Conservation (phyloP, 768 basidiomycete species). For the Hypsizygus marmoreus region DNA sequence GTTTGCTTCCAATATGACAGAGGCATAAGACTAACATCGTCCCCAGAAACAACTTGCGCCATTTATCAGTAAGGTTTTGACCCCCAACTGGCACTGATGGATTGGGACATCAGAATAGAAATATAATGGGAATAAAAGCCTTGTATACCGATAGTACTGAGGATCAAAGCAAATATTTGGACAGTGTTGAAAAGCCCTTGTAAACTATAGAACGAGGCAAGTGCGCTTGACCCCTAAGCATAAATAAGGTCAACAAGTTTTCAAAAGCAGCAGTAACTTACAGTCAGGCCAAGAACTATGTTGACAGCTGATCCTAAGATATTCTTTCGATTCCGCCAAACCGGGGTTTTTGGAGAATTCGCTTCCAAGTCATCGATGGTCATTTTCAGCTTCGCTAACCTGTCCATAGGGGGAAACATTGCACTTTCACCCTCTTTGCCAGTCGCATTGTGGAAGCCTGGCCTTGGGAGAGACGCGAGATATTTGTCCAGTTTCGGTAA, state of each 20-base stretch:
- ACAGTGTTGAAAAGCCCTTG: slow-evolving; percentile 69
- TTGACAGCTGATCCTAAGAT: slow-evolving; percentile 50
- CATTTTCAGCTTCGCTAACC: slow-evolving; percentile 45
- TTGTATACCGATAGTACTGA: slow-evolving; percentile 62
- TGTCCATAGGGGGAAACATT: slow-evolving; percentile 69
- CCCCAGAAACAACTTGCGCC: slow-evolving; percentile 63
- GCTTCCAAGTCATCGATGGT: slow-evolving; percentile 62
- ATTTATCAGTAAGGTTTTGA: slow-evolving; percentile 43
- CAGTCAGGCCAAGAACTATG: slow-evolving; percentile 55
- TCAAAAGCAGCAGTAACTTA: slow-evolving; percentile 29
- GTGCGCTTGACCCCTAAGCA: slow-evolving; percentile 64
- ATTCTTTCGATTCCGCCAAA: slow-evolving; percentile 57
- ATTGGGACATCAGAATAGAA: background rate
- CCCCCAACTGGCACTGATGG: slow-evolving; percentile 41
- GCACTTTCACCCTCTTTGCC: slow-evolving; percentile 17
- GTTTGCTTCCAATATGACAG: background rate
- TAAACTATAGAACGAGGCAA: slow-evolving; percentile 69
- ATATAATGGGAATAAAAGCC: background rate
- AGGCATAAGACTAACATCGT: slow-evolving; percentile 53
- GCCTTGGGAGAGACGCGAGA: slow-evolving; percentile 48
- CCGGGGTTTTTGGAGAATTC: slow-evolving; percentile 48
- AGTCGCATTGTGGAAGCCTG: slow-evolving; percentile 38
- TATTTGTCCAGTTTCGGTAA: slow-evolving; percentile 64
- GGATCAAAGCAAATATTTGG: slow-evolving; percentile 70
- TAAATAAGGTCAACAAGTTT: background rate